These are phyloP conservation scores for Clitopilus hobsonii DNA, from an alignment of 768 basidiomycete species.

Conservation along the genomic window DNA sequence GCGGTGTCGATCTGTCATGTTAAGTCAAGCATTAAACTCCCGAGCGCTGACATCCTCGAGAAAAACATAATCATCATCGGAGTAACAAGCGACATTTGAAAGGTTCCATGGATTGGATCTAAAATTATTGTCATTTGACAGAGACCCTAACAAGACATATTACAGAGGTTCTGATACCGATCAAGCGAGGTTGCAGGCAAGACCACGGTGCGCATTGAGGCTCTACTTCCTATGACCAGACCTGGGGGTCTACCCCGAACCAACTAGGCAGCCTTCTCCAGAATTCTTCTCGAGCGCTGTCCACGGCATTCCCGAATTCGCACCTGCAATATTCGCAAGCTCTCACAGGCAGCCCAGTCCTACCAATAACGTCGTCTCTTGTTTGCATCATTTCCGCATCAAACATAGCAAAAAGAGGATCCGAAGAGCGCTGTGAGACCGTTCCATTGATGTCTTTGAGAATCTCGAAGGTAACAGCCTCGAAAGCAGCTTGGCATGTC, in stretches of 20 bases:
- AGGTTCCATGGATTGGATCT: too few relatives aligned
- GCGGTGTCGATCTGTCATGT: neutral
- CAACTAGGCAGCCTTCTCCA: constrained; percentile 62
- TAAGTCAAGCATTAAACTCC: neutral
- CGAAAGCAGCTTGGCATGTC: constrained; percentile 67
- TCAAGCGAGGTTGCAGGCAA: neutral
- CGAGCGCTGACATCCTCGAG: neutral
- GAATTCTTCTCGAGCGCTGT: constrained; percentile 55
- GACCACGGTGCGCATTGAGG: constrained; percentile 1
- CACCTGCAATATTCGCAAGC: constrained; percentile 62
- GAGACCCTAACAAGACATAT: neutral
- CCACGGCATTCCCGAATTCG: constrained; percentile 59
- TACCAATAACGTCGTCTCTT: constrained; percentile 40
- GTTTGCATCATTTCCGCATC: constrained; percentile 66
- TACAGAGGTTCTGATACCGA: neutral
- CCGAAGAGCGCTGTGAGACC: constrained; percentile 58
- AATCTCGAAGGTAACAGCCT: constrained; percentile 70
- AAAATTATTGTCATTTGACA: neutral
- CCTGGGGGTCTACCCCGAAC: constrained; percentile 49
- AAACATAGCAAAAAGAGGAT: constrained; percentile 67
- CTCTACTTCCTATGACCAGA: constrained; percentile 19
- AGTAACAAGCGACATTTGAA: too few relatives aligned
- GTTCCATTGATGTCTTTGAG: constrained; percentile 71
- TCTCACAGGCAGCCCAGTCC: constrained; percentile 39
- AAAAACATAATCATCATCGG: neutral